These are phyloP conservation scores for Aspergillus phoenicis DNA, from an alignment of 2,329 filamentous ascomycete genomes.

Conservation along the genomic window DNA sequence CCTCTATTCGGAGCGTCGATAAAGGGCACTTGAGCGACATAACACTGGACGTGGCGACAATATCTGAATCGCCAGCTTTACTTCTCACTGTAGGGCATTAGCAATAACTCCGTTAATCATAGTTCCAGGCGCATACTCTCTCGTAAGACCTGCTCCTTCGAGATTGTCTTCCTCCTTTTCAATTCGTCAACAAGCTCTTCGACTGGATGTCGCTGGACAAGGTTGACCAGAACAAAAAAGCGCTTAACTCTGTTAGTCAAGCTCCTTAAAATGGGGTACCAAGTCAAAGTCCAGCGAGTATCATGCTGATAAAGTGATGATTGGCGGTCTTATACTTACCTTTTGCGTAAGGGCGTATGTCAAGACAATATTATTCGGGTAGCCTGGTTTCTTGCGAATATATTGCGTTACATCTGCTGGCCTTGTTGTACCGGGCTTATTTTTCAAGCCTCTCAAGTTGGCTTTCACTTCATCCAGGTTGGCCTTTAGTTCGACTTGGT, in stretches of 20 bases:
- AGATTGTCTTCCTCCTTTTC: slow-evolving; percentile 68
- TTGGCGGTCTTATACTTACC: slow-evolving; percentile 52
- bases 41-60: slow-evolving; percentile 83
- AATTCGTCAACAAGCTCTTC: slow-evolving; percentile 71
- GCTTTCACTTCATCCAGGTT: slow-evolving; percentile 86
- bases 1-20: slow-evolving; percentile 77
- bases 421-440: slow-evolving; percentile 90
- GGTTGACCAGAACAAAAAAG: slow-evolving; percentile 70
- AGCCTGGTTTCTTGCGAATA: slow-evolving; percentile 67
- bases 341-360: slow-evolving; percentile 92
- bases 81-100: slow-evolving; percentile 64
- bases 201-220: slow-evolving; percentile 74
- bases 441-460: slow-evolving; percentile 94
- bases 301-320: not conserved
- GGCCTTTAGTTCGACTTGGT: slow-evolving; percentile 88
- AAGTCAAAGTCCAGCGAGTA: too few species aligned
- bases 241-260: slow-evolving; percentile 55
- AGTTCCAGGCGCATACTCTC: slow-evolving; percentile 62
- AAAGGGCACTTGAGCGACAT: slow-evolving; percentile 92
- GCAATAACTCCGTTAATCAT: slow-evolving; percentile 4
- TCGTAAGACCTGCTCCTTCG: slow-evolving; percentile 76
- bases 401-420: slow-evolving; percentile 86
- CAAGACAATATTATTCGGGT: slow-evolving; percentile 77
- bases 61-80: slow-evolving; percentile 82
- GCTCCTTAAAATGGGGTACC: not conserved